Percentiles rank a stretch among this genome's conserved stretches.
Conservation (phyloP, 1,284 basidiomycete species). For the Kwoniella shivajii region DNA sequence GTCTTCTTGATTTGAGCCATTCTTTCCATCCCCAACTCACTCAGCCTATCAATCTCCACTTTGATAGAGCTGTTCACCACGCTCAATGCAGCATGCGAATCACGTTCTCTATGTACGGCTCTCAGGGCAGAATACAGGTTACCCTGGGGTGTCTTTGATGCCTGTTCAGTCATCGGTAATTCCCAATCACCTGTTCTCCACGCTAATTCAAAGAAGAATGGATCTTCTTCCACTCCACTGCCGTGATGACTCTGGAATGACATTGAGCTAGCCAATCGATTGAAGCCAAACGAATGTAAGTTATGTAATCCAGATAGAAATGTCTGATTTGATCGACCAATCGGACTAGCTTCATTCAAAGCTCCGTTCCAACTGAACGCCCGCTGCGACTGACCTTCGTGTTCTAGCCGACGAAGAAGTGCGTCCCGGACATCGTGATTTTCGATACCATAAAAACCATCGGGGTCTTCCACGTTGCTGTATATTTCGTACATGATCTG, state of each 20-base stretch:
- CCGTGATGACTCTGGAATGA: slow-evolving; percentile 7
- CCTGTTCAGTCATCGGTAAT: slow-evolving; percentile 62
- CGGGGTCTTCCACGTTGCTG: slow-evolving; percentile 91
- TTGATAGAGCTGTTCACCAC: slow-evolving; percentile 61
- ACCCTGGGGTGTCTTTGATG: slow-evolving; percentile 57
- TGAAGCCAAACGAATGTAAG: slow-evolving; percentile 84
- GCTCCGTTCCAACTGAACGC: slow-evolving; percentile 90
- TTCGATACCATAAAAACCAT: slow-evolving; percentile 93
- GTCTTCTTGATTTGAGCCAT: slow-evolving; percentile 71
- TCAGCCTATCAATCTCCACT: slow-evolving; percentile 68
- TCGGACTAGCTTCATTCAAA: slow-evolving; percentile 64
- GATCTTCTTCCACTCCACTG: slow-evolving; percentile 53
- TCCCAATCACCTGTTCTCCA: slow-evolving; percentile 95
- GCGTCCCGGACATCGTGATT: slow-evolving; percentile 73
- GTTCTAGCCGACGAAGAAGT: slow-evolving; percentile 80
- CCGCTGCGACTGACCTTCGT: slow-evolving; percentile 88
- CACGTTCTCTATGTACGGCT: slow-evolving; percentile 72
- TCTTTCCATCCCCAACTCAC: slow-evolving; percentile 70
- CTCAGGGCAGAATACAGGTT: slow-evolving; percentile 76
- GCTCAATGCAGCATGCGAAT: slow-evolving; percentile 58
- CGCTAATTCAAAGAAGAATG: slow-evolving; percentile 73
- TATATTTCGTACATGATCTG: slow-evolving; percentile 85
- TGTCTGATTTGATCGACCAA: slow-evolving; percentile 4
- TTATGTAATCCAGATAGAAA: slow-evolving; percentile 65
- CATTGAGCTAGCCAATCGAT: slow-evolving; percentile 65